phyloP scores from a whole-genome alignment of 2,329 filamentous ascomycete genomes.

The Penicillium sp. region DNA sequence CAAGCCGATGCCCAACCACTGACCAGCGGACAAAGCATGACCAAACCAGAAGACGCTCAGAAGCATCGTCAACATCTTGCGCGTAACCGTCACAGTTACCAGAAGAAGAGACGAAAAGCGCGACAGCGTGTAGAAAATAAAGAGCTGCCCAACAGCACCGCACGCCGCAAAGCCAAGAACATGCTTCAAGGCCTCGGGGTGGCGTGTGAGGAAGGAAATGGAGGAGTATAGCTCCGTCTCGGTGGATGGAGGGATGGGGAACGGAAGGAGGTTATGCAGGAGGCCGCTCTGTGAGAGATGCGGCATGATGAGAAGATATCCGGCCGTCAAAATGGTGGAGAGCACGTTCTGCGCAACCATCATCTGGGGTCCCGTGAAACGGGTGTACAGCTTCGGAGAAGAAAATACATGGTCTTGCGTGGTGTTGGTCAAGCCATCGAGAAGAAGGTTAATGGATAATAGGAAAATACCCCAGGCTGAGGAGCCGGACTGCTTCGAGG shows the following conservation, averaged over 20 bases:
- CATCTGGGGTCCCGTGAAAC: slow-evolving; percentile 94
- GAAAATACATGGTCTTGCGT: slow-evolving; percentile 94
- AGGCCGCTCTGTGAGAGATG: slow-evolving; percentile 72
- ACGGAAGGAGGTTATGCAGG: slow-evolving; percentile 69
- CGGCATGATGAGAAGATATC: slow-evolving; percentile 78
- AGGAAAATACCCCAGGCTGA: slow-evolving; percentile 76
- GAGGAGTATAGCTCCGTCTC: slow-evolving; percentile 82
- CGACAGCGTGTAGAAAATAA: slow-evolving; percentile 95
- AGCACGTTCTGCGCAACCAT: slow-evolving; percentile 98
- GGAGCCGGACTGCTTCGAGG: slow-evolving; percentile 62
- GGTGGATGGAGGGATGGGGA: slow-evolving; percentile 58
- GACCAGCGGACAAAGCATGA: slow-evolving; percentile 81
- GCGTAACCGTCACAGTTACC: slow-evolving; percentile 94
- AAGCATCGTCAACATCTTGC: slow-evolving; percentile 99
- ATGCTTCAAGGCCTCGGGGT: slow-evolving; percentile 83
- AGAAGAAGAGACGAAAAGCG: slow-evolving; percentile 90
- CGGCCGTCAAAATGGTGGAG: slow-evolving; percentile 73
- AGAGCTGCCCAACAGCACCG: slow-evolving; percentile 91
- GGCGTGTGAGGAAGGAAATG: slow-evolving; percentile 74
- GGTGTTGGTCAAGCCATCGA: slow-evolving; percentile 94
- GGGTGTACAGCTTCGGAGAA: slow-evolving; percentile 65
- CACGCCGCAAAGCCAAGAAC: slow-evolving; percentile 88
- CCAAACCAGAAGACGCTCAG: slow-evolving; percentile 94
- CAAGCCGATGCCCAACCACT: slow-evolving; percentile 88
- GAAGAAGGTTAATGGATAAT: slow-evolving; percentile 85